These are phyloP conservation scores for Phytophthora chlamydospora DNA, from an alignment of 352 stramenopile species.

Conservation along the genomic window DNA sequence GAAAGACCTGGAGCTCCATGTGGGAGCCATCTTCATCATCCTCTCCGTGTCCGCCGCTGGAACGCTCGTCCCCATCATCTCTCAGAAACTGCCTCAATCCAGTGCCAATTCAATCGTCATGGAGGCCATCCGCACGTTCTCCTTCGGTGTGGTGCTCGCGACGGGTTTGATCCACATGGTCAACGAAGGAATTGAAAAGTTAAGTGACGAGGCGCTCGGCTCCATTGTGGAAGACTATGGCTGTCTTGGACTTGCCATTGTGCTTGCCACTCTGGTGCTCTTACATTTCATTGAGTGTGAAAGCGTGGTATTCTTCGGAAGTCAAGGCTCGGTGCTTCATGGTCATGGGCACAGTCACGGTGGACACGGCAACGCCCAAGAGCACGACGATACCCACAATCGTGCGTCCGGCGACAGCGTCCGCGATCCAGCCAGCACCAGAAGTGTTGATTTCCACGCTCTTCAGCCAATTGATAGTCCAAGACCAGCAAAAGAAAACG, in stretches of 20 bases:
- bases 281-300: conserved; percentile 63
- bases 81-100: conserved; percentile 24
- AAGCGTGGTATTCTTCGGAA: conserved; percentile 49
- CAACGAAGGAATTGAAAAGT: conserved; percentile 51
- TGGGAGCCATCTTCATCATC: conserved; percentile 49
- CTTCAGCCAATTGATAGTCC: conserved; percentile 10
- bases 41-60: conserved; percentile 41
- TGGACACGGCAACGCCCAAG: not conserved
- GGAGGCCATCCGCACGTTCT: conserved; percentile 48
- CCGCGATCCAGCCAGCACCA: conserved; percentile 1
- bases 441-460: conserved; percentile 1
- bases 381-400: not conserved
- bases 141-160: conserved; percentile 59
- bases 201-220: conserved; percentile 54
- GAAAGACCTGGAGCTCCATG: conserved; percentile 43
- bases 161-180: conserved; percentile 72
- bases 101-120: conserved; percentile 32
- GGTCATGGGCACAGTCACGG: conserved; percentile 33
- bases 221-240: conserved; percentile 49
- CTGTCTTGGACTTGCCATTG: conserved; percentile 45
- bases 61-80: conserved; percentile 43
- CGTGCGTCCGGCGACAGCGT: not conserved
- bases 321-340: conserved; percentile 15
- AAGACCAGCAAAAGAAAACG: not conserved
- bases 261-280: conserved; percentile 51